phyloP scores from a whole-genome alignment of 805 yeast species.

The Candida argentea region DNA sequence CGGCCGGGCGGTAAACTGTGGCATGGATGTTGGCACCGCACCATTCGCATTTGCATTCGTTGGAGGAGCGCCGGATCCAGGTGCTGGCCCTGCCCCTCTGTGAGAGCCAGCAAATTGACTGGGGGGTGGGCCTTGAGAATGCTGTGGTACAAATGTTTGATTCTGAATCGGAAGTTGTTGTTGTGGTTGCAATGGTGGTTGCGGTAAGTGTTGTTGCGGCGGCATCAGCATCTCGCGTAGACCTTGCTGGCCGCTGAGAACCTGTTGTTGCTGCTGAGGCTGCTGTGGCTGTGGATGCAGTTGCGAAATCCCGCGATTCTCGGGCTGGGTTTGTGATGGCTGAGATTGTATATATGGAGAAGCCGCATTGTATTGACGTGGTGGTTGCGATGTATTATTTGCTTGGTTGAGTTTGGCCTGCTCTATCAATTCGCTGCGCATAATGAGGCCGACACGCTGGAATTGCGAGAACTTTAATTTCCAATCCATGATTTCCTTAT shows the following conservation, averaged over 20 bases:
- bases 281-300: slow-evolving; percentile 4
- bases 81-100: slow-evolving; percentile 6
- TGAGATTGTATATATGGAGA: background rate
- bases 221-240: slow-evolving; percentile 7
- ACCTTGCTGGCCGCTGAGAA: too few species aligned
- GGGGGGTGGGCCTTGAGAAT: background rate
- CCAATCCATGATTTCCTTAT: slow-evolving; percentile 39
- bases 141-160: slow-evolving; percentile 1
- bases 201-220: slow-evolving; percentile 7
- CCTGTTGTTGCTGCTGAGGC: slow-evolving; percentile 8
- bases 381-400: background rate
- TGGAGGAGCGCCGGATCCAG: slow-evolving; percentile 9
- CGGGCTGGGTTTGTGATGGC: background rate
- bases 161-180: slow-evolving; percentile 1
- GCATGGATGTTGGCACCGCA: slow-evolving; percentile 2
- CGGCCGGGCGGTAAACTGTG: slow-evolving; percentile 3
- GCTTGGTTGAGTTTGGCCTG: slow-evolving; percentile 7
- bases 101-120: slow-evolving; percentile 1
- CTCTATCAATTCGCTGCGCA: slow-evolving; percentile 32
- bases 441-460: slow-evolving; percentile 39
- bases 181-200: slow-evolving; percentile 5
- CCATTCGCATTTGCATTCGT: slow-evolving; percentile 18
- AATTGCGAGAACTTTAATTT: slow-evolving; percentile 38
- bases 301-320: background rate
- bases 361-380: background rate